These are phyloP conservation scores for Ceratocystis huliohia DNA, from an alignment of 2,329 filamentous ascomycete genomes.

Conservation along the genomic window DNA sequence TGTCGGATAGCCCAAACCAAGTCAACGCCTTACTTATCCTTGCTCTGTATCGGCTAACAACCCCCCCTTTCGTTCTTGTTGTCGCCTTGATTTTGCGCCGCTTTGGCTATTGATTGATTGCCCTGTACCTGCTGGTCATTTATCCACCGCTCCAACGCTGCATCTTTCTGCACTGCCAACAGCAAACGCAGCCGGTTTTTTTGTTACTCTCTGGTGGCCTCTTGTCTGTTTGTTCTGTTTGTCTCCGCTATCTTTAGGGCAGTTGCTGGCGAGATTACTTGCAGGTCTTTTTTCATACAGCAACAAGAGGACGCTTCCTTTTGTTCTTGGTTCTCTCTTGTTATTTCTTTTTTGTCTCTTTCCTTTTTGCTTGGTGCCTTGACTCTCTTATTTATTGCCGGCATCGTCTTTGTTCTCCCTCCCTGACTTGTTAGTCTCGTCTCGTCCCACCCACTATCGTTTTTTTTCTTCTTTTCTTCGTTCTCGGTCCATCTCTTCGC, in stretches of 20 bases:
- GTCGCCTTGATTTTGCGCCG: background rate
- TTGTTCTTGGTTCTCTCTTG: background rate
- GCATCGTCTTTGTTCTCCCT: background rate
- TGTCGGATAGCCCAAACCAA: no score
- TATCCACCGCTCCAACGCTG: background rate
- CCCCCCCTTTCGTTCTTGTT: background rate
- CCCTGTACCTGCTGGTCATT: background rate
- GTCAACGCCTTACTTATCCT: background rate
- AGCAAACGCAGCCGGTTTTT: background rate
- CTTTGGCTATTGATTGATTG: background rate
- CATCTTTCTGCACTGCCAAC: background rate
- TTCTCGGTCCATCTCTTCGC: background rate
- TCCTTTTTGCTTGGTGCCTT: background rate
- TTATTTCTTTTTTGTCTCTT: background rate
- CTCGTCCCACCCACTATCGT: background rate
- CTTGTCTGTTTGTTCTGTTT: background rate
- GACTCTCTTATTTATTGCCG: background rate
- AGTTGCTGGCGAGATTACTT: background rate
- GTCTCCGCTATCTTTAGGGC: background rate
- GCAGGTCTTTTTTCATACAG: background rate
- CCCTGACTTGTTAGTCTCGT: background rate
- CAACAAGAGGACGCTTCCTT: background rate
- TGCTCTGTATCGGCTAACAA: background rate
- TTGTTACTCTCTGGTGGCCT: background rate
- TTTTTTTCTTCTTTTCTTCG: conserved; percentile 8